These are phyloP conservation scores for Onygenales sp. DNA, from an alignment of 2,329 filamentous ascomycete genomes.

Conservation along the genomic window DNA sequence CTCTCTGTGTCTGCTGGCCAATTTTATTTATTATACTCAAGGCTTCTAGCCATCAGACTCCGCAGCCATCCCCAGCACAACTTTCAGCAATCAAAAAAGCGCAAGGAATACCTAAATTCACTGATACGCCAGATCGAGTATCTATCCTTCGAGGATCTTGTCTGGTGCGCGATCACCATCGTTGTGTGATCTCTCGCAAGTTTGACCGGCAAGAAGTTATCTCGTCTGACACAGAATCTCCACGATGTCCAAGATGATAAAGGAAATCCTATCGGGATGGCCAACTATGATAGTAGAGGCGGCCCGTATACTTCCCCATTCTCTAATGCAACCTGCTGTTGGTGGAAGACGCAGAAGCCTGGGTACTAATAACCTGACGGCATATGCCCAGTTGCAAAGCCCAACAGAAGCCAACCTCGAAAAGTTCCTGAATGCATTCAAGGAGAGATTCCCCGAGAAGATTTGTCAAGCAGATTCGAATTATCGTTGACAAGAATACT, in stretches of 20 bases:
- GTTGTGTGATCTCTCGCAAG: conserved; percentile 11
- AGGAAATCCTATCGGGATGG: conserved; percentile 7
- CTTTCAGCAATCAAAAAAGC: conserved; percentile 7
- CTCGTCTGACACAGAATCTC: conserved; percentile 6
- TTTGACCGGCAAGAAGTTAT: conserved; percentile 12
- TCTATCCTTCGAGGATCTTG: conserved; percentile 9
- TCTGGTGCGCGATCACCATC: conserved; percentile 12
- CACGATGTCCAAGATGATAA: conserved; percentile 11
- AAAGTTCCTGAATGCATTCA: too few species aligned
- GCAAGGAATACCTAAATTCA: conserved; percentile 5
- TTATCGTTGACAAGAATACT: not conserved
- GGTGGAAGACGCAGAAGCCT: too few species aligned
- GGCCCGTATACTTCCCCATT: conserved; percentile 15
- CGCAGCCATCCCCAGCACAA: conserved; percentile 10
- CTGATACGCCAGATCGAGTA: conserved; percentile 10
- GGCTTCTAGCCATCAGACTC: conserved; percentile 8
- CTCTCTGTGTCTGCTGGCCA: not conserved
- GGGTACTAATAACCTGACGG: too few species aligned
- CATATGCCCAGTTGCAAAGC: too few species aligned
- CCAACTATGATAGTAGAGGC: conserved; percentile 9
- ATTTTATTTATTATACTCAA: conserved; percentile 5
- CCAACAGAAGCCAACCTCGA: too few species aligned
- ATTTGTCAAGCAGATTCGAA: too few species aligned
- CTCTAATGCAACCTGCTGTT: conserved; percentile 7
- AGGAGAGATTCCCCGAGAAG: too few species aligned